A percentile compares a stretch with the other conserved stretches of the same genome.
phyloP scores from a whole-genome alignment of 192 early-diverging fungal species.

The Glomus cerebriforme region DNA sequence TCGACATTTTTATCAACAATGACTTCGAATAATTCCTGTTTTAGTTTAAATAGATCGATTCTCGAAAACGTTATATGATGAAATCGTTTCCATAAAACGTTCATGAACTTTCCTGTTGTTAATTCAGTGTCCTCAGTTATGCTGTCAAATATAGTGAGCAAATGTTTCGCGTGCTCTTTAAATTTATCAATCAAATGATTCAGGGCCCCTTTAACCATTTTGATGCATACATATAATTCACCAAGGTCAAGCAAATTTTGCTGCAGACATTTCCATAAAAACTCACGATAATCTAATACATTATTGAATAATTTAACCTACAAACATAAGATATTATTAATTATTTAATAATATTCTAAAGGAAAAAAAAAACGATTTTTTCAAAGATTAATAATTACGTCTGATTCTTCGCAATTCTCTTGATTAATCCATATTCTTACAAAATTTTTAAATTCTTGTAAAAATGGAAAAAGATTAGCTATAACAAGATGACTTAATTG shows the following conservation, averaged over 20 bases:
- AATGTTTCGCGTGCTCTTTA: neutral
- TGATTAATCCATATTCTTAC: conserved; percentile 37
- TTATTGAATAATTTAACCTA: conserved; percentile 38
- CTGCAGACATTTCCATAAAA: conserved; percentile 52
- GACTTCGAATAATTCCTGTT: conserved; percentile 39
- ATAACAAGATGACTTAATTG: conserved; percentile 50
- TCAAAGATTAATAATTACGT: conserved; percentile 13
- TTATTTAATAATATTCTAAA: neutral
- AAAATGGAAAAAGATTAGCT: conserved; percentile 47
- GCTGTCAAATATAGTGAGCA: conserved; percentile 36
- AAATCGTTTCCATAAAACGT: conserved; percentile 54
- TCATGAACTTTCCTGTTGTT: conserved; percentile 54
- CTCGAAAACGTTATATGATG: conserved; percentile 52
- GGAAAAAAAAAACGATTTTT: neutral
- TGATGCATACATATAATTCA: conserved; percentile 53
- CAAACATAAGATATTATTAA: neutral
- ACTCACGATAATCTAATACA: conserved; percentile 56
- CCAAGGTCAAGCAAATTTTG: conserved; percentile 47
- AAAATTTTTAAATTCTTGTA: conserved; percentile 29
- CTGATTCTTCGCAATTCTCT: conserved; percentile 14
- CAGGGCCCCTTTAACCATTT: conserved; percentile 42
- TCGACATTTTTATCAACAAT: neutral
- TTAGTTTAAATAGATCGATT: conserved; percentile 44
- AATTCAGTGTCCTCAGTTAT: conserved; percentile 40
- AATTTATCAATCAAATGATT: conserved; percentile 30